Evolutionary conservation across 139 green algal genomes (phyloP).

Genomic region (Chlorella sp.): DNA sequence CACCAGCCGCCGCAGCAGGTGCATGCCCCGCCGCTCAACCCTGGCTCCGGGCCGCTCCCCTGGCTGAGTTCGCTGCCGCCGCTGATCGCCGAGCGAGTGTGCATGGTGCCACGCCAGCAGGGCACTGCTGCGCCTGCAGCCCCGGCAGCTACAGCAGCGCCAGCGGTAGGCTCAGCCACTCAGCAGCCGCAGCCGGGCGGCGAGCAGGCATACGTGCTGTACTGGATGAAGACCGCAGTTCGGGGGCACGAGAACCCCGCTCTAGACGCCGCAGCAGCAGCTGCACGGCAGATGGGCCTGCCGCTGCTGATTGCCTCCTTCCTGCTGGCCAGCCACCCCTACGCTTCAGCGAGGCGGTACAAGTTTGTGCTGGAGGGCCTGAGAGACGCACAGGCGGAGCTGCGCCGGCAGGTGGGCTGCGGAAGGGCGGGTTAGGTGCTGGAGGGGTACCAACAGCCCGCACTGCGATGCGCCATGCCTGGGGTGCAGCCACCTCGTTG

Average conservation of each 20-base stretch:
- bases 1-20: not conserved
- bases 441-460: not conserved
- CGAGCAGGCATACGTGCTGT: not conserved
- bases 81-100: not conserved
- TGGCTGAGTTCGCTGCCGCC: conserved; percentile 15
- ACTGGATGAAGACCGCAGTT: conserved; percentile 28
- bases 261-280: conserved; percentile 6
- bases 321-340: conserved; percentile 21
- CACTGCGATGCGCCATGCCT: not conserved
- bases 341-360: not conserved
- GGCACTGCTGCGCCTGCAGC: not conserved
- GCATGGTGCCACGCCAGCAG: not conserved
- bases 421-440: not conserved
- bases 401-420: conserved; percentile 6
- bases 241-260: conserved; percentile 22
- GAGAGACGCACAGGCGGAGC: conserved; percentile 12
- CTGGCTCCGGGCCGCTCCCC: not conserved
- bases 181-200: too few species aligned
- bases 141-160: not conserved
- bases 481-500: not conserved
- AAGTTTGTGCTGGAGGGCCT: conserved; percentile 8
- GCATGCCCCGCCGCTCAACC: not conserved
- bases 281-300: not conserved
- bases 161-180: too few species aligned
- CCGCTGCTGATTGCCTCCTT: conserved; percentile 24